Base-by-base conservation (phyloP, 1,284 basidiomycete species). In the Rhodotorula sp. region DNA sequence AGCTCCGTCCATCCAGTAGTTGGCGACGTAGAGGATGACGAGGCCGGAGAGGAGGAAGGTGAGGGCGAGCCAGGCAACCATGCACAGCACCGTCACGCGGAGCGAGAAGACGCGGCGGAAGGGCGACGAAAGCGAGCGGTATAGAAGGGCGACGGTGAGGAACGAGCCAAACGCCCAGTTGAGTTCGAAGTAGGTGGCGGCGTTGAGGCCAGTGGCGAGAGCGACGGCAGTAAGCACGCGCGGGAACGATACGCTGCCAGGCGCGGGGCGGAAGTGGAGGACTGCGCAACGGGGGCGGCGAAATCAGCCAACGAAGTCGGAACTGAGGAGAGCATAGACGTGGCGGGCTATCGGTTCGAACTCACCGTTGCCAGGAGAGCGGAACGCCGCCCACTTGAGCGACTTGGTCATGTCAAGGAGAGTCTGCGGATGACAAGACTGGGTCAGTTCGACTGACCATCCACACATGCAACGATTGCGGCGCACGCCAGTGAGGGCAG, bases 21-120 rank as follows among this genome's bases (percentile, higher is more conserved):
- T 63, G 44, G 62, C 31, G 40, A 61, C 16, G 44, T 26, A 16
- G 2, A 40, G 15, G 40, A 69, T n/a, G 26, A 58, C 20, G 44
- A 59, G 15, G 3, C 58, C 65, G 5, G 56, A 62, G 24, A 70
- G 37, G 47, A 64, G 24, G 34, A 64, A 51, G 13, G 59, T 56
- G 37, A 67, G 20, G 28, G 48, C 63, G 61, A 70, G 57, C 59
- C 62, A 67, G 7, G 34, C 46, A 50, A 73, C 30, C 47, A 73
- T 64, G 62, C 34, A 30, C 20, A 65, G 51, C 47, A 52, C 28
- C 24, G 53, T 47, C 24, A 56, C 52, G 13, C 72, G 69, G 50
- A 73, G 61, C 22, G 67, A 69, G 62, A 73, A 63, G n/a, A 46
- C 58, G 13, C 54, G n/a, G 34, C 31, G 37, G 30, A 58, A 67